Percentiles rank a stretch among this genome's conserved stretches.
Conservation (phyloP, 345 rosid species). For the Carallia brachiata region DNA sequence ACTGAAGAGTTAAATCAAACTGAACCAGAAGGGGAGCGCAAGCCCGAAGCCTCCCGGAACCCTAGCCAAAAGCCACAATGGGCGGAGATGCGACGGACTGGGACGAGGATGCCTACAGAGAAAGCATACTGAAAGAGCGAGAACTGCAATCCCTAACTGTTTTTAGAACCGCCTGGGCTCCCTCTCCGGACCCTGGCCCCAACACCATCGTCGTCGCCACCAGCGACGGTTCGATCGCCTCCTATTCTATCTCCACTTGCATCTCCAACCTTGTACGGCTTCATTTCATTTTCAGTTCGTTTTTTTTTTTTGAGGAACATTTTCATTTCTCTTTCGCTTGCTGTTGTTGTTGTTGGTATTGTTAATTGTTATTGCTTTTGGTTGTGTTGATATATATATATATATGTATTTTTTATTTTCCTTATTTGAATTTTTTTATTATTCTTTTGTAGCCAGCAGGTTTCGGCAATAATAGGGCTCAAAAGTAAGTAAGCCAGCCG, state of each 20-base stretch:
- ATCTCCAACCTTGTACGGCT: constrained; percentile 48
- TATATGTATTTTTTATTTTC: background rate
- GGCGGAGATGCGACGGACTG: constrained; percentile 63
- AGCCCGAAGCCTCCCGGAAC: background rate
- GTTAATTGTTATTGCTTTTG: no score
- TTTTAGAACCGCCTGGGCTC: constrained; percentile 78
- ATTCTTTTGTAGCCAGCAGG: constrained; percentile 39
- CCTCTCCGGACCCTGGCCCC: constrained; percentile 52
- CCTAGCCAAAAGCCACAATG: constrained; percentile 2
- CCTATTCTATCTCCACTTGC: constrained; percentile 68
- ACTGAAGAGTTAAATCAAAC: background rate
- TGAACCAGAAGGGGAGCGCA: background rate
- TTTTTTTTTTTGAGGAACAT: background rate
- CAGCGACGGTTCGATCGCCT: constrained; percentile 79
- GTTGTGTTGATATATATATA: no score
- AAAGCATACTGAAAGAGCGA: constrained; percentile 62
- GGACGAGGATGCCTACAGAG: constrained; percentile 75
- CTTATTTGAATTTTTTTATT: background rate
- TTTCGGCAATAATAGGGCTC: constrained; percentile 28
- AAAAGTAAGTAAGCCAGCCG: constrained; percentile 36
- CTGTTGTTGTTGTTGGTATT: no score
- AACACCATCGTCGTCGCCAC: constrained; percentile 62
- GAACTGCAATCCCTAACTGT: constrained; percentile 66
- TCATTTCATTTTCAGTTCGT: background rate
- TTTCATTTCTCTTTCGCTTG: no score